A percentile compares a stretch with the other conserved stretches of the same genome.
These are phyloP conservation scores for Pleurostoma richardsiae DNA, from an alignment of 2,329 filamentous ascomycete species.

Conservation along the genomic window DNA sequence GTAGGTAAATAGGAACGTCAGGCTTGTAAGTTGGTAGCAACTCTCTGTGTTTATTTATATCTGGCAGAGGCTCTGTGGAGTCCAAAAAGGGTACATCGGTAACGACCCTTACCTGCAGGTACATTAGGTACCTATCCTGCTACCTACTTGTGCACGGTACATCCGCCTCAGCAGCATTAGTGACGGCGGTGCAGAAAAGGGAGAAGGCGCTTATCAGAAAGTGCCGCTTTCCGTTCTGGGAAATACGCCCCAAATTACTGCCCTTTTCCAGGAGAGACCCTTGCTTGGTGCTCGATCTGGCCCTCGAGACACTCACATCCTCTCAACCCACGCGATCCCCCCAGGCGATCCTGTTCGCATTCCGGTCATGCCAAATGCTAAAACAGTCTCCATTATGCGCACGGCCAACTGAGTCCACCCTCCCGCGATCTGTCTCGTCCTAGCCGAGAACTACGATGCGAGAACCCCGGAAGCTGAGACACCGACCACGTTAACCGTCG, in stretches of 20 bases:
- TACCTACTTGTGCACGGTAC: too few species aligned
- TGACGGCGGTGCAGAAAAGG: background rate
- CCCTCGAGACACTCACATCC: background rate
- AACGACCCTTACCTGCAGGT: too few species aligned
- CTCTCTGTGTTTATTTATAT: too few species aligned
- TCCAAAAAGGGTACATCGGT: too few species aligned
- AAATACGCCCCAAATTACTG: background rate
- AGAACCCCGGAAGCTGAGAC: slow-evolving; percentile 7
- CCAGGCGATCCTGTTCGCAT: too few species aligned
- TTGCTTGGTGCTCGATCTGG: background rate
- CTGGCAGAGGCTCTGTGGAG: too few species aligned
- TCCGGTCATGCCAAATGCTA: background rate
- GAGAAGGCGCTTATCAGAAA: background rate
- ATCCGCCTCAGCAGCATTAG: too few species aligned
- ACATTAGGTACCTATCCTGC: too few species aligned
- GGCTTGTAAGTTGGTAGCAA: too few species aligned
- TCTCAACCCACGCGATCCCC: too few species aligned
- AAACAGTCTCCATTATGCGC: background rate
- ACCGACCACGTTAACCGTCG: background rate
- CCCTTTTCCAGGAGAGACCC: too few species aligned
- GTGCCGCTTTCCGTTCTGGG: background rate
- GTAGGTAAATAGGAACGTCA: too few species aligned
- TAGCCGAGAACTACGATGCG: slow-evolving; percentile 7
- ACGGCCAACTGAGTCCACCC: background rate
- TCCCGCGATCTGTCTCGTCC: background rate